These are phyloP conservation scores for Strombidium stylifer DNA, from an alignment of 73 alveolate species.

Conservation along the genomic window DNA sequence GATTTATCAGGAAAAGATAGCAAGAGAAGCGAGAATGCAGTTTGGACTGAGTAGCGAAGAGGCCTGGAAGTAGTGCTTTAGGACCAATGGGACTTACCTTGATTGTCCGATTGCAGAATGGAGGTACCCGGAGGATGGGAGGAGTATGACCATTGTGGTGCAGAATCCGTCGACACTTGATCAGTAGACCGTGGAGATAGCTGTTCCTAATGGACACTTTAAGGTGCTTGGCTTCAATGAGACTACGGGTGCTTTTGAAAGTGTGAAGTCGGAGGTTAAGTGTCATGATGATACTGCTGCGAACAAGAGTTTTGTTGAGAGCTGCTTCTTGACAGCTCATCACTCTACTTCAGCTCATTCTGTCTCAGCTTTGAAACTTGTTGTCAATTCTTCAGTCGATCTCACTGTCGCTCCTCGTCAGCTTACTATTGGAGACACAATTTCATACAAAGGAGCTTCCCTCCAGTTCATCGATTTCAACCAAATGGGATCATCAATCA, in stretches of 20 bases:
- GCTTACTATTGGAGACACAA: constrained; percentile 33
- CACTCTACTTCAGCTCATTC: no score
- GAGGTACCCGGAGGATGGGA: neutral
- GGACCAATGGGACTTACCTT: constrained; percentile 9
- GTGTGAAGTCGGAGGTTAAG: neutral
- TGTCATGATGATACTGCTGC: constrained; percentile 2
- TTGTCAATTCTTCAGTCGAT: neutral
- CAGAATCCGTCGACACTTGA: neutral
- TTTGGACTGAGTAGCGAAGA: neutral
- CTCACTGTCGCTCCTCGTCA: neutral
- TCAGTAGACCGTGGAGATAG: neutral
- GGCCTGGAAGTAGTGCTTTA: constrained; percentile 7
- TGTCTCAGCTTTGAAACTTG: neutral
- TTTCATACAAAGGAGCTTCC: constrained; percentile 50
- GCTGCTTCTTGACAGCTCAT: neutral
- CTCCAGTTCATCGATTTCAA: no score
- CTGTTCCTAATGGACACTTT: constrained; percentile 6
- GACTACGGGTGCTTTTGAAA: neutral
- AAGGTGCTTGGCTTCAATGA: neutral
- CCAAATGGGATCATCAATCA: no score
- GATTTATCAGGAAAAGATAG: neutral
- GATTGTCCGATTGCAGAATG: constrained; percentile 22
- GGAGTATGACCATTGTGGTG: constrained; percentile 5
- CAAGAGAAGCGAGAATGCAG: neutral
- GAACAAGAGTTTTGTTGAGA: neutral